These are phyloP conservation scores for Cladophialophora bantiana DNA, from an alignment of 2,329 filamentous ascomycete species.

Conservation along the genomic window DNA sequence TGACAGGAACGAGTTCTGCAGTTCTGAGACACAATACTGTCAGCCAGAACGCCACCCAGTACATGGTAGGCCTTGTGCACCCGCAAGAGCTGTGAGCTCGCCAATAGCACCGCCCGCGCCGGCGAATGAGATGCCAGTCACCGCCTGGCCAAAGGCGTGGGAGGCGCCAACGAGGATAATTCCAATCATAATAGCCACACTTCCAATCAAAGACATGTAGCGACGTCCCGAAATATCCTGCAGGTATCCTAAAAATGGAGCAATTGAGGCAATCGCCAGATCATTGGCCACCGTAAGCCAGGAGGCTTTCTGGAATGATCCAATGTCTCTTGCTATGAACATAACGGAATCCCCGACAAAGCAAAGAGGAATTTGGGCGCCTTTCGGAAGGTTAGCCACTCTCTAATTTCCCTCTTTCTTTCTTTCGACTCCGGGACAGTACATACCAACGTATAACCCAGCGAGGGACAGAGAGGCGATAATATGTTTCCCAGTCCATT, in stretches of 20 bases:
- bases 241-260: constrained; percentile 29
- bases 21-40: too few species aligned
- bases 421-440: background rate
- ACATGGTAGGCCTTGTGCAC: constrained; percentile 9
- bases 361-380: constrained; percentile 27
- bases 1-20: constrained; percentile 31
- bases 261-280: constrained; percentile 19
- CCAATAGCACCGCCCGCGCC: constrained; percentile 26
- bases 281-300: constrained; percentile 28
- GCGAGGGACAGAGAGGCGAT: constrained; percentile 9
- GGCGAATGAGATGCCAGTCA: constrained; percentile 22
- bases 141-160: constrained; percentile 23
- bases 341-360: constrained; percentile 19
- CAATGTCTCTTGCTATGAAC: constrained; percentile 20
- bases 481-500: background rate
- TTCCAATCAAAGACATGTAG: constrained; percentile 18
- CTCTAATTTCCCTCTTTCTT: too few species aligned
- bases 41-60: too few species aligned
- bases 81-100: constrained; percentile 31
- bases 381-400: constrained; percentile 1
- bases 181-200: constrained; percentile 16
- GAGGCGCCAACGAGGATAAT: constrained; percentile 21
- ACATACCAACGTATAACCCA: constrained; percentile 15
- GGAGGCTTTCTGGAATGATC: background rate
- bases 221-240: constrained; percentile 31